These are phyloP conservation scores for Balakata baccata DNA, from an alignment of 345 rosid species.

Conservation along the genomic window DNA sequence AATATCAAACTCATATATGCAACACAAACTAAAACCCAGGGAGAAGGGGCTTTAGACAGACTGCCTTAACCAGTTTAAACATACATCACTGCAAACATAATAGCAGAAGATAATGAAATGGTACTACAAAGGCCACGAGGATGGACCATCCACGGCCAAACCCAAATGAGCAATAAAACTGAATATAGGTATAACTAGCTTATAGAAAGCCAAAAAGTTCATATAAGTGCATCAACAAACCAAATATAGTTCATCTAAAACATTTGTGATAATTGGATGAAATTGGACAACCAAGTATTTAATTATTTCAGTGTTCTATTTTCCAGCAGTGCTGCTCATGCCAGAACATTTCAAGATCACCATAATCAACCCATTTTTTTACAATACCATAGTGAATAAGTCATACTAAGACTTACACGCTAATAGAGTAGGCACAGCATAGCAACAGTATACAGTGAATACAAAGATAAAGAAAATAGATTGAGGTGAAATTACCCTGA, in stretches of 20 bases:
- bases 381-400: not conserved
- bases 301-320: not conserved
- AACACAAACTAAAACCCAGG: not conserved
- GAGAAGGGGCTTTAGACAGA: not conserved
- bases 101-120: not conserved
- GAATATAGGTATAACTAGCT: not conserved
- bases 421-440: not conserved
- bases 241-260: not conserved
- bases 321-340: not conserved
- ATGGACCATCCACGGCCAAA: not conserved
- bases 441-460: not conserved
- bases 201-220: too few species aligned
- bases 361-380: not conserved
- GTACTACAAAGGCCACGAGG: not conserved
- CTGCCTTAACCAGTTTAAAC: not conserved
- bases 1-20: not conserved
- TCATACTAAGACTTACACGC: not conserved
- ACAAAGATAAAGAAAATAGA: not conserved
- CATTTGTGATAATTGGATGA: not conserved
- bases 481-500: slow-evolving; percentile 31
- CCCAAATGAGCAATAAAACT: not conserved
- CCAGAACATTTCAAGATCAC: not conserved
- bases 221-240: too few species aligned
- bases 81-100: not conserved
- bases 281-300: not conserved